Evolutionary conservation across 768 basidiomycete genomes (phyloP).

Genomic region (Tephrocybe sp.): DNA sequence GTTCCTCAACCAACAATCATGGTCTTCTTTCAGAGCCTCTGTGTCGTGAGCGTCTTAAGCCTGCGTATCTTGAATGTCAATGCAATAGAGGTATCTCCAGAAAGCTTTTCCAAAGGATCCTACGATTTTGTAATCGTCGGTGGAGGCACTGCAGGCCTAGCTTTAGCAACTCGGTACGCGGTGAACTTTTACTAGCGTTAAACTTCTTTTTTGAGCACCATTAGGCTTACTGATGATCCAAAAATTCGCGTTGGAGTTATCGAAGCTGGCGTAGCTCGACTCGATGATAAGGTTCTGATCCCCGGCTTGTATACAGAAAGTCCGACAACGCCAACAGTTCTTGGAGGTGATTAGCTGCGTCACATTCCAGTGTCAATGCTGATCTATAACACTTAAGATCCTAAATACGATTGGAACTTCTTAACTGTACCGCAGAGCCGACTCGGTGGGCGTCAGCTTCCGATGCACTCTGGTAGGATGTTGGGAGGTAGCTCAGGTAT

Average conservation of each 20-base stretch:
- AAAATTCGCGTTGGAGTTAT: constrained; percentile 36
- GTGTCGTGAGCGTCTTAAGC: no score
- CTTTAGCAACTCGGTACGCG: constrained; percentile 19
- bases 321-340: no score
- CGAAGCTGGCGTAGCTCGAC: constrained; percentile 26
- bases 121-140: constrained; percentile 27
- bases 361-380: no score
- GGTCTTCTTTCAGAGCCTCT: no score
- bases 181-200: constrained; percentile 20
- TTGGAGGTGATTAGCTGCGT: no score
- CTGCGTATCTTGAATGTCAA: not conserved
- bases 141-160: constrained; percentile 24
- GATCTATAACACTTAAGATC: constrained; percentile 1
- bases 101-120: not conserved
- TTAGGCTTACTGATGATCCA: constrained; percentile 34
- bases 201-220: not conserved
- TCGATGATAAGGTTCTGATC: constrained; percentile 17
- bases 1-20: no score
- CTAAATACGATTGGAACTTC: constrained; percentile 27
- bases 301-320: constrained; percentile 16
- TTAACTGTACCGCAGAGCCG: constrained; percentile 23
- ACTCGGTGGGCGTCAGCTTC: constrained; percentile 16
- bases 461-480: constrained; percentile 24
- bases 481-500: constrained; percentile 26
- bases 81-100: not conserved